Percentiles rank a stretch among this genome's conserved stretches.
These are phyloP conservation scores for Avena atlantica DNA, from an alignment of 176 grass and related monocot species.

Conservation along the genomic window DNA sequence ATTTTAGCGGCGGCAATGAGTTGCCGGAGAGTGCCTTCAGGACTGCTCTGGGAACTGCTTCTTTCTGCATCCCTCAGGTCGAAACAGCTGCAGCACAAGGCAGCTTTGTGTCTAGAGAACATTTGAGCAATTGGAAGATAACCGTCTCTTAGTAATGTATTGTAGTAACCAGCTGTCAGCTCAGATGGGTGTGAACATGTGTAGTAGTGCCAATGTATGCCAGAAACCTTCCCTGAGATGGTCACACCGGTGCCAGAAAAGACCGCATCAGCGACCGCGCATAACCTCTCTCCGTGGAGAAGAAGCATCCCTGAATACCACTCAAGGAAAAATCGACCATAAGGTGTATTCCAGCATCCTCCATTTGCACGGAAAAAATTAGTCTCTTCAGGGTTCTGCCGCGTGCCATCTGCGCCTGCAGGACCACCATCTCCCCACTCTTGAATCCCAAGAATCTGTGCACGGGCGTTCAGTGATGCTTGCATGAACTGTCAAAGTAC, in stretches of 20 bases:
- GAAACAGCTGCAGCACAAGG: conserved; percentile 66
- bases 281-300: conserved; percentile 74
- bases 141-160: conserved; percentile 73
- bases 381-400: conserved; percentile 54
- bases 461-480: conserved; percentile 62
- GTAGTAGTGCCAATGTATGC: conserved; percentile 73
- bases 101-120: conserved; percentile 62
- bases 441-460: conserved; percentile 47
- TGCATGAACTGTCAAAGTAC: conserved; percentile 72
- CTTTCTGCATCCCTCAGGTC: conserved; percentile 61
- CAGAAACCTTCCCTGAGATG: conserved; percentile 69
- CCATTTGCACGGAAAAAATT: conserved; percentile 53
- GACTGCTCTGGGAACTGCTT: conserved; percentile 59
- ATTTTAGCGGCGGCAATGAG: conserved; percentile 63
- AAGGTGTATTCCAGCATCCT: conserved; percentile 74
- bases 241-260: conserved; percentile 62
- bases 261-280: conserved; percentile 53
- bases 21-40: conserved; percentile 69
- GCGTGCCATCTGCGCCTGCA: conserved; percentile 29
- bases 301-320: conserved; percentile 84
- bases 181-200: conserved; percentile 74
- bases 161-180: conserved; percentile 78
- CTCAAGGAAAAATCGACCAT: conserved; percentile 72
- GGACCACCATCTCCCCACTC: conserved; percentile 52
- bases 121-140: conserved; percentile 77